These are phyloP conservation scores for Wickerhamiella australiensis DNA, from an alignment of 805 yeast genomes.

Conservation along the genomic window DNA sequence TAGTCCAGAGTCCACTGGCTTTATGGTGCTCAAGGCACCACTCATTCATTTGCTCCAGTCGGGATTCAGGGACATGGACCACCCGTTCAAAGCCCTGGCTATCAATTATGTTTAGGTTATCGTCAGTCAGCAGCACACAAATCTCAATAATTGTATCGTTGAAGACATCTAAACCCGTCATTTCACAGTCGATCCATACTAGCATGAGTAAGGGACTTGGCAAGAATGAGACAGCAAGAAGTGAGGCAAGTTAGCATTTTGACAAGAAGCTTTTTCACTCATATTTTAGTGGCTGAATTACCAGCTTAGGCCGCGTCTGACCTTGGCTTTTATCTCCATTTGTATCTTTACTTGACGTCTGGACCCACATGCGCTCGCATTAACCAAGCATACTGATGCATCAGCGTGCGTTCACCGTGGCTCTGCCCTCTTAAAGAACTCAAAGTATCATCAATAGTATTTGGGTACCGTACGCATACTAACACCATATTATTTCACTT, in stretches of 20 bases:
- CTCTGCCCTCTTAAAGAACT: no score
- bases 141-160: constrained; percentile 84
- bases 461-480: no score
- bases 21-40: constrained; percentile 87
- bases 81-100: constrained; percentile 65
- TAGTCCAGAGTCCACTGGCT: constrained; percentile 57
- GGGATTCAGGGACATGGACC: constrained; percentile 50
- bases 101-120: constrained; percentile 58
- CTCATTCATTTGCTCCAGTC: constrained; percentile 62
- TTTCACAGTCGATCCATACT: constrained; percentile 97
- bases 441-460: no score
- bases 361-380: background rate
- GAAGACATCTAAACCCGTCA: constrained; percentile 84
- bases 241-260: no score
- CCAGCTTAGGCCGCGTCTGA: no score
- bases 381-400: background rate
- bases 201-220: constrained; percentile 28
- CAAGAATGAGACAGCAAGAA: no score
- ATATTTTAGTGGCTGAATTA: no score
- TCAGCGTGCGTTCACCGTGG: background rate
- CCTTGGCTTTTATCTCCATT: no score
- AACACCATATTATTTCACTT: no score
- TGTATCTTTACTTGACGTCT: no score
- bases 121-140: constrained; percentile 83
- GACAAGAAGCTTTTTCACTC: no score